These are phyloP conservation scores for Lichtheimia hyalospora DNA, from an alignment of 371 early-diverging fungal species.

Conservation along the genomic window DNA sequence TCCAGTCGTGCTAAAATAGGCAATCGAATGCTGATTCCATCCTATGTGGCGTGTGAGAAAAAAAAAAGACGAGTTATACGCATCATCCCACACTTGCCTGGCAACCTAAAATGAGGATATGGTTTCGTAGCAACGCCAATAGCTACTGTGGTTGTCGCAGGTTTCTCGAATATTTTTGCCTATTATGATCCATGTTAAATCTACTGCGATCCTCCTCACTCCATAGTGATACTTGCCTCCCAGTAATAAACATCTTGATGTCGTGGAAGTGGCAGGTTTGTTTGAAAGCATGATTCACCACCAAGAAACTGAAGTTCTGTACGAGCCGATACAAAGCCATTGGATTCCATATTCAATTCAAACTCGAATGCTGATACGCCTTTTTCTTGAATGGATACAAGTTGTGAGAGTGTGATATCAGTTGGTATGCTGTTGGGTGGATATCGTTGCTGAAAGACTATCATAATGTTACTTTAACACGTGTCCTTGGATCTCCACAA, in stretches of 20 bases:
- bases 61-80: neutral
- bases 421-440: constrained; percentile 69
- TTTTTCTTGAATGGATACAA: constrained; percentile 76
- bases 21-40: constrained; percentile 74
- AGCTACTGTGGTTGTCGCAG: constrained; percentile 57
- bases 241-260: constrained; percentile 76
- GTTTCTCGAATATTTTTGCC: constrained; percentile 74
- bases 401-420: constrained; percentile 65
- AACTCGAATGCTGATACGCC: constrained; percentile 87
- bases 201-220: neutral
- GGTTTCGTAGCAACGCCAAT: constrained; percentile 72
- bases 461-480: neutral
- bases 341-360: constrained; percentile 65
- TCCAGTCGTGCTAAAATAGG: constrained; percentile 68
- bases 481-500: neutral
- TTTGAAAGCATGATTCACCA: constrained; percentile 76
- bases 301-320: constrained; percentile 75
- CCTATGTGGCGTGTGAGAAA: constrained; percentile 26
- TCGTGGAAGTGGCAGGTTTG: constrained; percentile 80
- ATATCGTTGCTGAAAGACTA: constrained; percentile 52
- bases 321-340: constrained; percentile 67
- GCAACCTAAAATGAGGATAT: constrained; percentile 64
- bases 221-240: constrained; percentile 25
- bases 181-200: neutral
- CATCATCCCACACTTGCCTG: constrained; percentile 49